Evolutionary conservation across 306 rosid genomes (phyloP), one percentile per base, ranked within the genome.

Genomic region (Cercis canadensis): DNA sequence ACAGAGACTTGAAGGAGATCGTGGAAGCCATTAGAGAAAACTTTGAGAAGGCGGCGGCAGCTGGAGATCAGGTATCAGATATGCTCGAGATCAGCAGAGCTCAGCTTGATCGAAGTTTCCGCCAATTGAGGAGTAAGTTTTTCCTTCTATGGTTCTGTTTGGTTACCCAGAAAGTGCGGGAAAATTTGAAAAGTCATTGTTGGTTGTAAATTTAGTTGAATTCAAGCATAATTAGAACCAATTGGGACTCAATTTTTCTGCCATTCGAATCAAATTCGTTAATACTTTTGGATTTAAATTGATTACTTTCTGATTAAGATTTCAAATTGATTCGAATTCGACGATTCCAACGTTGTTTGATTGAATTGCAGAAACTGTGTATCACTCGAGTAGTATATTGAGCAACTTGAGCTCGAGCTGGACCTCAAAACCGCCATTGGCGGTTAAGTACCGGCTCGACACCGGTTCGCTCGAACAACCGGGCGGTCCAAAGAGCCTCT

Each of bases 371-470:
- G 99, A 91, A 83, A 95, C 97, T 6, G 92, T 95, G 79, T 95
- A 95, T 76, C 99, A 95, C 76, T 95, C 99, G 58, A 91, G 82
- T 67, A 89, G 97, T 50, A 51, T 95, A 69, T 73, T 95, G 60
- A 91, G 99, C 81, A 95, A 66, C 66, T 75, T 95, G 75, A 95
- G 99, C 79, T 95, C 99, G n/a, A 91, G 75, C 67, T 95, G 99
- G 99, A 84, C 96, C 33, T 95, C 97, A 5, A 95, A 95, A 63
- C 99, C 99, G 47, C 99, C 99, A 3, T 72, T 95, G 72, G 92
- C 89, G 19, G 99, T 95, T 43, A 95, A 75, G 85, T 95, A 95
- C 82, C 81, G 81, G 69, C 87, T 95, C 3, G 99, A 91, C 39
- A 41, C 96, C 39, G 85, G 70, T 47, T 77, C 88, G 0, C 91